Conservation (phyloP, 106 monocot species). For the Cymbidium sinense region DNA sequence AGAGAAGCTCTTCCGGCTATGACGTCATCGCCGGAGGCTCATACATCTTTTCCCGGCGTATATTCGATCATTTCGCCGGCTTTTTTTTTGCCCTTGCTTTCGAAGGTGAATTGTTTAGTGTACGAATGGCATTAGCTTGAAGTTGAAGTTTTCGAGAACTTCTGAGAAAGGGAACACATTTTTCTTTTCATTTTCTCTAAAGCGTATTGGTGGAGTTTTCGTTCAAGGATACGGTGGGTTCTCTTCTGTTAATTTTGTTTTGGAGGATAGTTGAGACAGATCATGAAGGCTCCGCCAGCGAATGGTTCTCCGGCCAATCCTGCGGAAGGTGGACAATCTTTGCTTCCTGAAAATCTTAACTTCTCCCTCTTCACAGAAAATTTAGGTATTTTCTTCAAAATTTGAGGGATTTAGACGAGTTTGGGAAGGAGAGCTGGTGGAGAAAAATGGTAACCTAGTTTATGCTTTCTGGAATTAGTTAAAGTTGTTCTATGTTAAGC, state of each 20-base stretch:
- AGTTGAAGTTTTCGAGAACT: not conserved
- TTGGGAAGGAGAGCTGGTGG: not conserved
- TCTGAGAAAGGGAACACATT: not conserved
- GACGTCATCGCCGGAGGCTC: not conserved
- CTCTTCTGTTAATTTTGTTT: not conserved
- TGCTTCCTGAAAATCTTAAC: not conserved
- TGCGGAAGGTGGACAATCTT: slow-evolving; percentile 10
- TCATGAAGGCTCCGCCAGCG: slow-evolving; percentile 13
- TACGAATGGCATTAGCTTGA: not conserved
- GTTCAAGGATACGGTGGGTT: no score
- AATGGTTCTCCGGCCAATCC: slow-evolving; percentile 11
- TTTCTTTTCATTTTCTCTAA: not conserved
- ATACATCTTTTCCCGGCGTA: not conserved
- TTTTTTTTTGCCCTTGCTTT: not conserved
- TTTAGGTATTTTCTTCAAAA: no score
- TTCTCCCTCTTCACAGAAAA: not conserved
- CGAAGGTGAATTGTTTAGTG: not conserved
- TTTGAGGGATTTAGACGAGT: not conserved
- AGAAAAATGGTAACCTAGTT: not conserved
- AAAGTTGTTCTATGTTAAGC: not conserved
- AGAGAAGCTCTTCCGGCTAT: not conserved
- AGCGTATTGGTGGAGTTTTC: not conserved
- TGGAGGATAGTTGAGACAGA: not conserved
- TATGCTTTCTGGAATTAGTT: not conserved
- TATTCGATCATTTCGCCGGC: not conserved